These are phyloP conservation scores for Vicia villosa DNA, from an alignment of 306 rosid genomes.

Conservation along the genomic window DNA sequence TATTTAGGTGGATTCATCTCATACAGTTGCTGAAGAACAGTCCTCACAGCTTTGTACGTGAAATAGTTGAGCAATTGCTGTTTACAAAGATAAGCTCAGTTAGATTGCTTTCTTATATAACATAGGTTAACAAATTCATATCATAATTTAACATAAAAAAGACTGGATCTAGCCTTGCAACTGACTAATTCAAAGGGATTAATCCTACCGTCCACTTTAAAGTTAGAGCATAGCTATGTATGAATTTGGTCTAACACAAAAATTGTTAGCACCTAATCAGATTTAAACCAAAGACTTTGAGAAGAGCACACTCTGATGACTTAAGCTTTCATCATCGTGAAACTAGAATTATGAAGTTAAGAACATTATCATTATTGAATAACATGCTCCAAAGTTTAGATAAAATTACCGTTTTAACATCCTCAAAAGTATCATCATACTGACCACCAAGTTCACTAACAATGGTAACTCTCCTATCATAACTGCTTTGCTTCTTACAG, in stretches of 20 bases:
- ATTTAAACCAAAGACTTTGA: too few relatives aligned
- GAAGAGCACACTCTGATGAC: too few relatives aligned
- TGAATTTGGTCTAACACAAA: too few relatives aligned
- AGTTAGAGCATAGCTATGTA: too few relatives aligned
- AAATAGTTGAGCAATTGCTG: conserved; percentile 96
- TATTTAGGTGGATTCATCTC: conserved; percentile 95
- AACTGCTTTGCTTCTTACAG: conserved; percentile 63
- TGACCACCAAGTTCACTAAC: conserved; percentile 85
- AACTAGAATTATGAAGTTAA: neutral
- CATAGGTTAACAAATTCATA: neutral
- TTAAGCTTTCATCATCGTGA: neutral
- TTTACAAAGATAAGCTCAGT: conserved; percentile 43
- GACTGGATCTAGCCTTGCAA: too few relatives aligned
- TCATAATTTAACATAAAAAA: neutral
- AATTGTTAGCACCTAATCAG: too few relatives aligned
- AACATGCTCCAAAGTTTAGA: conserved; percentile 1
- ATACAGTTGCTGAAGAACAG: conserved; percentile 84
- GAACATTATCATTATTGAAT: neutral
- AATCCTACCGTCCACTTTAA: too few relatives aligned
- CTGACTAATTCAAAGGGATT: too few relatives aligned
- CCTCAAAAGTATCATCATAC: conserved; percentile 79
- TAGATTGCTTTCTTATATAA: conserved; percentile 23
- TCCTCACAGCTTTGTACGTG: conserved; percentile 95
- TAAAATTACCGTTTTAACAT: conserved; percentile 75
- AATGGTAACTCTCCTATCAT: conserved; percentile 48